Base-by-base conservation (phyloP, 1,139 yeast species). In the Saccharomyces pastorianus region DNA sequence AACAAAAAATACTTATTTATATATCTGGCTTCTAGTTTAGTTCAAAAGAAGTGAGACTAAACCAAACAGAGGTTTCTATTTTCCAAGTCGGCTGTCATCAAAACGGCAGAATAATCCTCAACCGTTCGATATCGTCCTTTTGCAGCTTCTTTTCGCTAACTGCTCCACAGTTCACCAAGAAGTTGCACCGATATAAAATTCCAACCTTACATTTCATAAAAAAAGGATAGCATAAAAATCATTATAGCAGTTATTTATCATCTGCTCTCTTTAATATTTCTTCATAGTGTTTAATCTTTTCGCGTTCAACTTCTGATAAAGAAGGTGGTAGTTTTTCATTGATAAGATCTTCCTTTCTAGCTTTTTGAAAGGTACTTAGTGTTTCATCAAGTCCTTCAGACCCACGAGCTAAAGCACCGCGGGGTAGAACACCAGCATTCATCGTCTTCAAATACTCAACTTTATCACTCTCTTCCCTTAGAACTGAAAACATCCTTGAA, bases 241-340 rank as follows among this genome's bases (percentile, higher is more conserved):
- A 38, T 9, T 4, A 38, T 7, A 4, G 25, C 3, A 8, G n/a
- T 17, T 2, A 17, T 9, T 38, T 38, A n/a, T 23, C 11, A n/a
- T 51, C 46, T 2, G 51, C 53, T 41, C 29, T 38, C 4, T 28
- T 51, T 29, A 51, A 49, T 28, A 61, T 58, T 47, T 67, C 66
- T 60, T 66, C 70, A 49, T 77, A 73, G 54, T 73, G 68, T 60
- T 78, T 77, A 54, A 75, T 73, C 58, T 81, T 82, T 47, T 71
- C 69, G 58, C 70, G 72, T 47, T 73, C 73, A 44, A 78, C 68
- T 62, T 85, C 88, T 55, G 82, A 87, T 7, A 74, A 71, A 2
- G 83, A 70, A 11, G 98, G 98, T 3, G 99, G 99, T 65, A 93
- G 71, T 46, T 88, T 86, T 72, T 93, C 99, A 69, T 93, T 93